phyloP scores from a whole-genome alignment of 176 grass and related monocot genomes.

The Aegilops bicornis region DNA sequence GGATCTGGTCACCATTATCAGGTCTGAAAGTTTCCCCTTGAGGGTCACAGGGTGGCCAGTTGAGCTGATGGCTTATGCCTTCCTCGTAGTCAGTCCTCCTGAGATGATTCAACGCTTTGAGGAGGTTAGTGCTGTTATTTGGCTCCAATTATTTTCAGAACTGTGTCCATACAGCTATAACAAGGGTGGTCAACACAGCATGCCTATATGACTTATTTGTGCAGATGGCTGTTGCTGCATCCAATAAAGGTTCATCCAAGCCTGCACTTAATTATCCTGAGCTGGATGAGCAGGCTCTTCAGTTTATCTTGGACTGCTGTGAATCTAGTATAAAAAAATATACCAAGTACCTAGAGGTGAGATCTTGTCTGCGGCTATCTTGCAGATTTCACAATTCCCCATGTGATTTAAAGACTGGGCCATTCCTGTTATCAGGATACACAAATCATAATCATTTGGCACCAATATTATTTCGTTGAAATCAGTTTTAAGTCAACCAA shows the following conservation, averaged over 20 bases:
- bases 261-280: constrained; percentile 59
- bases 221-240: constrained; percentile 89
- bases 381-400: constrained; percentile 2
- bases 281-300: constrained; percentile 82
- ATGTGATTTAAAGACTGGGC: background rate
- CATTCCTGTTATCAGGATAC: background rate
- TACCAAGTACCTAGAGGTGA: constrained; percentile 80
- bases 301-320: constrained; percentile 91
- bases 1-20: constrained; percentile 38
- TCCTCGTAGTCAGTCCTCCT: constrained; percentile 85
- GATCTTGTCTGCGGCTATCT: constrained; percentile 8
- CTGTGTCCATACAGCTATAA: constrained; percentile 1
- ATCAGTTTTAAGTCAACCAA: background rate
- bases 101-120: constrained; percentile 68
- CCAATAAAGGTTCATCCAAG: constrained; percentile 62
- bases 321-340: constrained; percentile 81
- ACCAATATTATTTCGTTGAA: background rate
- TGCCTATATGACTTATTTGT: constrained; percentile 30
- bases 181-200: background rate
- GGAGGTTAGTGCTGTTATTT: constrained; percentile 57
- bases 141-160: constrained; percentile 5
- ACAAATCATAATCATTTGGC: background rate
- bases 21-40: constrained; percentile 86
- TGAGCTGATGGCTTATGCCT: constrained; percentile 97
- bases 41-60: constrained; percentile 89